Base-by-base conservation (phyloP, 2,329 filamentous ascomycete species). In the Macrophomina pseudophaseolina region DNA sequence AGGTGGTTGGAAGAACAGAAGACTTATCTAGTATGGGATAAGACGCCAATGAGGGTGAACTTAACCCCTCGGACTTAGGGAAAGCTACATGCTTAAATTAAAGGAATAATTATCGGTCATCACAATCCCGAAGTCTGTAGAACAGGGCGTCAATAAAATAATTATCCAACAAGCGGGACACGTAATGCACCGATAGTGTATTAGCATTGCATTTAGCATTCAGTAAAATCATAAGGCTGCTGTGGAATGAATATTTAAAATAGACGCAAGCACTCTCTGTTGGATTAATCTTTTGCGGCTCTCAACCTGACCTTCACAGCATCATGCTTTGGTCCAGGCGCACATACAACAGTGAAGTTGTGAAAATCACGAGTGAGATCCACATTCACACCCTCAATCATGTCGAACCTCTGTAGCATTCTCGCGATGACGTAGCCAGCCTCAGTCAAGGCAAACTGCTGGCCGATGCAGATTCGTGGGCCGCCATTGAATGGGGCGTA, bases 1-100 rank as follows among this genome's bases (percentile, higher is more conserved):
- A 59, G 67, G n/a, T 70, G 67, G 68, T 38, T 32, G 30, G 46
- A 52, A 9, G 49, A 52, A 2, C 75, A 78, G 64, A 71, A 74
- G 35, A 68, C 72, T 11, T 78, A 72, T 64, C 70, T 71, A 40
- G 64, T 79, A 4, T 79, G 75, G 75, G 71, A 74, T 30, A 80
- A 79, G 66, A 67, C 68, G 5, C 53, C 58, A 5, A 58, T 78
- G 63, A 74, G 70, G 70, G 69, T 78, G 0, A 71, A 66, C 12
- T 51, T 78, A 3, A 33, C n/a, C 4, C 33, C 16, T 2, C 54
- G 54, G 7, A 28, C 3, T 23, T 49, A 49, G 12, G 11, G 12
- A 14, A n/a, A 49, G 1, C 8, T n/a, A 49, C 12, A 12, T n/a
- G 5, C 6, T 23, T 23, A 8, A 49, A 28, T 23, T 49, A 18